Conservation (phyloP, 768 basidiomycete genomes). For the Sutorius australiensis region DNA sequence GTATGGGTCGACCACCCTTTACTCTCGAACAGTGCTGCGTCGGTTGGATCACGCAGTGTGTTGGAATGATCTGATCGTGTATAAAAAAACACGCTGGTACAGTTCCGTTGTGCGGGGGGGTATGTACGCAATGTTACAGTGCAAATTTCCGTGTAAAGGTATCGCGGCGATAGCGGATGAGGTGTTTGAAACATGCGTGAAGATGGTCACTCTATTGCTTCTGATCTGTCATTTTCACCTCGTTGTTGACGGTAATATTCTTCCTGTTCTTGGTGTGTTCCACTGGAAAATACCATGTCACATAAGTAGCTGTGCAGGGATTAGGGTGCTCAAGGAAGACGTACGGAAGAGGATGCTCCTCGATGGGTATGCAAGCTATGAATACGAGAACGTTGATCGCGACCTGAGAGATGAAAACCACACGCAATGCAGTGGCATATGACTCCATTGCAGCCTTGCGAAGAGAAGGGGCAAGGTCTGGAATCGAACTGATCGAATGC, state of each 20-base stretch:
- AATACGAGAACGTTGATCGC: conserved; percentile 64
- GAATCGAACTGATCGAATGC: conserved; percentile 71
- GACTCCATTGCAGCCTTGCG: conserved; percentile 66
- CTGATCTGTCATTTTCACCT: conserved; percentile 16
- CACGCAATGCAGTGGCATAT: conserved; percentile 74
- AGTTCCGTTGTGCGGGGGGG: conserved; percentile 18
- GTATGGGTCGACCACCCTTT: background rate
- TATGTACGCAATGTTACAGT: conserved; percentile 28
- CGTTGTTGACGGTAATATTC: conserved; percentile 47
- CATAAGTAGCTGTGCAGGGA: conserved; percentile 16
- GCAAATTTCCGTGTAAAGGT: conserved; percentile 27
- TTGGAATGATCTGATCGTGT: conserved; percentile 10
- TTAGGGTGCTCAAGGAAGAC: conserved; percentile 9
- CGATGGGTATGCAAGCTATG: conserved; percentile 68
- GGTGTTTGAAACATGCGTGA: conserved; percentile 8
- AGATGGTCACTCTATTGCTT: conserved; percentile 13
- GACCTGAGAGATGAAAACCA: conserved; percentile 79
- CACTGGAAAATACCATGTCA: conserved; percentile 37
- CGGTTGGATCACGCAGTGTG: background rate
- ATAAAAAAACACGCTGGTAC: conserved; percentile 20
- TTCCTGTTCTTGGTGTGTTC: conserved; percentile 60
- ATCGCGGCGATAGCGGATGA: conserved; percentile 13
- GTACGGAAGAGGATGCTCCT: conserved; percentile 63
- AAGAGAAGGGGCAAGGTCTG: conserved; percentile 50
- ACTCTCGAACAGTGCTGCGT: background rate